These are phyloP conservation scores for Trichoderma sp. DNA, from an alignment of 2,329 filamentous ascomycete species.

Conservation along the genomic window DNA sequence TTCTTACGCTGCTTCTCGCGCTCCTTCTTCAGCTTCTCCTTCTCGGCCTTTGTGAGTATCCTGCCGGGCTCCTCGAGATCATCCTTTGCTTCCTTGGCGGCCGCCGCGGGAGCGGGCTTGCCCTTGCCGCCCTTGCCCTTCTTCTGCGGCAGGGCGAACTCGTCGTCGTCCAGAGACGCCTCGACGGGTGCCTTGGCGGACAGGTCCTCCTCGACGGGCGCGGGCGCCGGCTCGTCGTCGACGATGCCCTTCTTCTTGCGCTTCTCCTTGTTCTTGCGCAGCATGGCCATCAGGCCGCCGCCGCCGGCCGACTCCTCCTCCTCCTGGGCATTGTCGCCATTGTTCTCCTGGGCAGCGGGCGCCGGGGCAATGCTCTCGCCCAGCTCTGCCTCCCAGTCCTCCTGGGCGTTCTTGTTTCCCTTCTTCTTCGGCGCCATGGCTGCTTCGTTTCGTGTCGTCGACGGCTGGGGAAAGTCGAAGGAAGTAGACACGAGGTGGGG, in stretches of 20 bases:
- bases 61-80: constrained; percentile 59
- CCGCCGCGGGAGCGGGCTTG: constrained; percentile 40
- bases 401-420: constrained; percentile 75
- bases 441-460: constrained; percentile 36
- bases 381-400: constrained; percentile 94
- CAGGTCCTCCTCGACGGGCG: constrained; percentile 44
- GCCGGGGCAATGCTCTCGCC: constrained; percentile 73
- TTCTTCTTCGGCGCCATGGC: constrained; percentile 94
- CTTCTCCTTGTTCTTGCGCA: constrained; percentile 82
- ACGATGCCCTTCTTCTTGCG: constrained; percentile 87
- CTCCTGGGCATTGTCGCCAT: constrained; percentile 45
- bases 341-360: constrained; percentile 48
- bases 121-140: constrained; percentile 61
- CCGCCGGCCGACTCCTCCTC: constrained; percentile 54
- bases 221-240: constrained; percentile 62
- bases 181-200: constrained; percentile 74
- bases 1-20: constrained; percentile 98
- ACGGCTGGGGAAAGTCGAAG: neutral
- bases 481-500: neutral
- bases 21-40: constrained; percentile 97
- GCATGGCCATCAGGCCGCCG: constrained; percentile 75
- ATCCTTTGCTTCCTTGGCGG: constrained; percentile 53
- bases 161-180: constrained; percentile 81
- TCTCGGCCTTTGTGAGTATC: constrained; percentile 95
- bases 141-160: constrained; percentile 82